Evolutionary conservation across 2,329 filamentous ascomycete species (phyloP).

Genomic region (Colletotrichum aenigma): DNA sequence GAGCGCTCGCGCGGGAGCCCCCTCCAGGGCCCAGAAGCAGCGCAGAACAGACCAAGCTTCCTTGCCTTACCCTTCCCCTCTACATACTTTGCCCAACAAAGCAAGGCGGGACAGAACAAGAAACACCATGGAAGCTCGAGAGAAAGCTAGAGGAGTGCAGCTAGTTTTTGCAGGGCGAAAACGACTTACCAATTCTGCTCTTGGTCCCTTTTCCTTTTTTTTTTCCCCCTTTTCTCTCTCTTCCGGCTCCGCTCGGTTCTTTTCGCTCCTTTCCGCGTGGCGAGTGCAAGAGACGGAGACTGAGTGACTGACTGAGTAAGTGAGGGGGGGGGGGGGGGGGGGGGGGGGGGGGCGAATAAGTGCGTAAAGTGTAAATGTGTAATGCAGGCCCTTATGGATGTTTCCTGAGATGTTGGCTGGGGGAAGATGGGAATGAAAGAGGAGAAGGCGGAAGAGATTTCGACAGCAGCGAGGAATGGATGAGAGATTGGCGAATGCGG

Average conservation of each 20-base stretch:
- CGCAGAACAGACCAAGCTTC: not conserved
- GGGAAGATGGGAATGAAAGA: not conserved
- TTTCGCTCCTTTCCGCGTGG: not conserved
- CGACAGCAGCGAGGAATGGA: not conserved
- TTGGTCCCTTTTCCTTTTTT: not conserved
- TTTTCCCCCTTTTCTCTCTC: not conserved
- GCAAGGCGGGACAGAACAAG: constrained; percentile 10
- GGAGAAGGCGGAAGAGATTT: not conserved
- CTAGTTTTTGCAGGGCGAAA: not conserved
- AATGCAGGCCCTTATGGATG: not conserved
- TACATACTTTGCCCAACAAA: constrained; percentile 6
- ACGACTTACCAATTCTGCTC: not conserved
- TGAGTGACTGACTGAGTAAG: constrained; percentile 6
- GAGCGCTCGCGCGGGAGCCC: not conserved
- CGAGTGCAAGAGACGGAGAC: not conserved
- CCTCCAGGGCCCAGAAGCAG: not conserved
- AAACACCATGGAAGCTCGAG: constrained; percentile 3
- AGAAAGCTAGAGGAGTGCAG: not conserved
- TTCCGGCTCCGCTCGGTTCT: not conserved
- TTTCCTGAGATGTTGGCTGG: not conserved
- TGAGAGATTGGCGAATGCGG: constrained; percentile 15
- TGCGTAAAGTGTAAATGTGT: not conserved
- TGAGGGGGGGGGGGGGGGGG: not conserved
- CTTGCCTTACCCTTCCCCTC: constrained; percentile 1
- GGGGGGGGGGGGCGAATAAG: not conserved